Base-by-base conservation (phyloP, 108 stramenopile species). In the Nitzschia sp. region DNA sequence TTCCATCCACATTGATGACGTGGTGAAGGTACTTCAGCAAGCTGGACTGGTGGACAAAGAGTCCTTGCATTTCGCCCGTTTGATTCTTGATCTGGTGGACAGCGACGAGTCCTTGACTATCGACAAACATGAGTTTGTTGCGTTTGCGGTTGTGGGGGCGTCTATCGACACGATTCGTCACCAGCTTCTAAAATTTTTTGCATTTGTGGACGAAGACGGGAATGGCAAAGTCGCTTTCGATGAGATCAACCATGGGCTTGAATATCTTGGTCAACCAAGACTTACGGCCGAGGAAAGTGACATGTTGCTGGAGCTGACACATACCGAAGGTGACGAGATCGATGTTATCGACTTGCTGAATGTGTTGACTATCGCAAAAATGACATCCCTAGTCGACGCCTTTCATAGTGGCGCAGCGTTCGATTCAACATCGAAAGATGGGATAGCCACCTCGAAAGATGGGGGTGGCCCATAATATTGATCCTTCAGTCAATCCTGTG, bases 141-240 rank as follows among this genome's bases (percentile, higher is more conserved):
- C 38, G 27, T 72, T 67, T 47, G 38, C 64, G 26, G 44, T 67
- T 22, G 46, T 77, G 29, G 33, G 32, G 3, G 13, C 29, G 8
- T 6, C 4, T 21, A 55, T 67, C 38, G 46, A 52, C 1, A 21
- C 26, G 11, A 72, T 77, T 26, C 63, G 71, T 0, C 15, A n/a
- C 8, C 64, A 58, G 17, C 11, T 67, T 28, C 59, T 60, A 6
- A 72, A 72, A 48, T 77, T 77, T 47, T 66, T 77, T 45, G 57
- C 71, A 33, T 77, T 77, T 53, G 76, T 77, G 26, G 71, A 77
- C 45, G 57, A 52, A 0, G 66, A 77, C 34, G 46, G 65, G 5
- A 66, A 52, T 19, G 27, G 64, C 27, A 41, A 23, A 11, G 56
- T 77, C 27, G 63, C 66, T 34, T 66, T 77, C 21, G 27, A 46